Base-by-base conservation (phyloP, 2,329 filamentous ascomycete genomes). In the Endothia cerciana region DNA sequence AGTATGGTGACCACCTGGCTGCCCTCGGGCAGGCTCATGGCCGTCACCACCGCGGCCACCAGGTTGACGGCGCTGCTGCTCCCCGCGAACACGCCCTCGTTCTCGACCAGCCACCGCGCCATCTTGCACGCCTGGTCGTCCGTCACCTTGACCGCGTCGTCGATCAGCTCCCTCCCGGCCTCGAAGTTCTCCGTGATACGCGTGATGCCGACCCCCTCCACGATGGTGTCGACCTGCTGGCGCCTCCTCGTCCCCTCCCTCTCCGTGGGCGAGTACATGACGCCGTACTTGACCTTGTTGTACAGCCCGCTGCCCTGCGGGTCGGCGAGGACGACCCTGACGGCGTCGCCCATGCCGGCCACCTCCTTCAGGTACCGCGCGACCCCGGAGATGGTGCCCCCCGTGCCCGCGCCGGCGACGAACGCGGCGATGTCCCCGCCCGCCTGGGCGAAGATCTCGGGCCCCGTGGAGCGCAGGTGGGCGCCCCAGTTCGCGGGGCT, bases 1-100 rank as follows among this genome's bases (percentile, higher is more conserved):
- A 95, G 79, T n/a, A 96, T 82, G 0, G 92, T 95, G n/a, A 94
- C 91, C 51, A 96, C 86, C 40, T 82, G 84, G 66, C 89, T 90
- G 17, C 83, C 85, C 62, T 79, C 75, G 4, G 86, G 86, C 68
- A 94, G 78, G 51, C 81, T 80, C 74, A 89, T 83, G 33, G 91
- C 91, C 4, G 89, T 83, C 60, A 84, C 84, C 11, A 91, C 89
- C 28, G 92, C 91, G 4, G 91, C 92, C 51, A 92, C 91, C 83
- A 94, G 97, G 77, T 99, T 99, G 62, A 99, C 94, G n/a, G 94
- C 91, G 77, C 91, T 97, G 76, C 93, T 97, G 76, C 94, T 97
- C 10, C 95, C 96, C 49, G 94, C 84, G 73, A 99, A 99, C 62
- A 99, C 89, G 8, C 95, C 95, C 77, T 99, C 95, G 69, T 94